phyloP scores from a whole-genome alignment of 306 rosid species.

The Trichosanthes truncata region DNA sequence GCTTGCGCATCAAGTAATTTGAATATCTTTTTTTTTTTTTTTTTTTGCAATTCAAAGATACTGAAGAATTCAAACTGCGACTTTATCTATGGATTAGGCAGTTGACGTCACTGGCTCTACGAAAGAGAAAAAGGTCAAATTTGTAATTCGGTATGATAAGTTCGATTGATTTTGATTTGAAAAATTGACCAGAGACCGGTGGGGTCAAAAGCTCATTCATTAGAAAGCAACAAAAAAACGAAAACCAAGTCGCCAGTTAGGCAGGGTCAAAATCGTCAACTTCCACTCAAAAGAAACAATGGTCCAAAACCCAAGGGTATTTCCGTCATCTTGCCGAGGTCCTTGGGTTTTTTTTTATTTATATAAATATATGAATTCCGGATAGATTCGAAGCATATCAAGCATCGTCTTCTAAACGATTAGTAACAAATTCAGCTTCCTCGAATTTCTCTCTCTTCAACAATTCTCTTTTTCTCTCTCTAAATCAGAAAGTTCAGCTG shows the following conservation, averaged over 20 bases:
- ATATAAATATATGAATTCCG: neutral
- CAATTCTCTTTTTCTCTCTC: neutral
- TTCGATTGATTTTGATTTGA: neutral
- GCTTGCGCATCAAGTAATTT: neutral
- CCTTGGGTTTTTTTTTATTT: neutral
- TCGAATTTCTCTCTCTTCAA: neutral
- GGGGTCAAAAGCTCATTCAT: neutral
- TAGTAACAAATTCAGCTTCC: neutral
- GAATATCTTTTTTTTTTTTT: neutral
- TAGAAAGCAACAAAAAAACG: neutral
- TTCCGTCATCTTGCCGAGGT: neutral
- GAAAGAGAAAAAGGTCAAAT: neutral
- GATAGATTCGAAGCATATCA: neutral
- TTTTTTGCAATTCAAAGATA: neutral
- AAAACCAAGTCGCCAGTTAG: constrained; percentile 1
- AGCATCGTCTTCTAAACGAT: neutral
- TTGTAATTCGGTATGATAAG: neutral
- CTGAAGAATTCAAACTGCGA: neutral
- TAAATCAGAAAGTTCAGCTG: neutral
- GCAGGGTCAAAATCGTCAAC: constrained; percentile 5
- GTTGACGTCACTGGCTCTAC: neutral
- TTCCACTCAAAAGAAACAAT: neutral
- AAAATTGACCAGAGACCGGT: neutral
- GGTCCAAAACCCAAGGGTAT: neutral
- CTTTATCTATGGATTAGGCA: neutral